Conservation (phyloP, 306 rosid genomes). For the Prinsepia uniflora region DNA sequence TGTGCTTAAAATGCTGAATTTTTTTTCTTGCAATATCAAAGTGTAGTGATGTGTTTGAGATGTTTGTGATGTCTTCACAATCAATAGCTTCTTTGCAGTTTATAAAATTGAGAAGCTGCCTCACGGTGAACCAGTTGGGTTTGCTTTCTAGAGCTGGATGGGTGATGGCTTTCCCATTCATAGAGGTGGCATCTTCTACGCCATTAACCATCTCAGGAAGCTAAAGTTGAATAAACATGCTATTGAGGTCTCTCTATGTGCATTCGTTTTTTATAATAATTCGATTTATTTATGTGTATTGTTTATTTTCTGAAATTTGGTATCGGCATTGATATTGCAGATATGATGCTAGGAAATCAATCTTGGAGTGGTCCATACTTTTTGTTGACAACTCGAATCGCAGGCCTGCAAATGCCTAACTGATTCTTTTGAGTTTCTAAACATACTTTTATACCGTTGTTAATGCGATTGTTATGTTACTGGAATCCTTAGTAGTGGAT, state of each 20-base stretch:
- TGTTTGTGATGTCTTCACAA: too few relatives aligned
- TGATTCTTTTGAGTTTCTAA: too few relatives aligned
- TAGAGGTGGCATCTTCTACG: conserved; percentile 66
- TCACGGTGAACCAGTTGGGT: conserved; percentile 50
- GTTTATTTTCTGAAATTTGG: not conserved
- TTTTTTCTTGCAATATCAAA: not conserved
- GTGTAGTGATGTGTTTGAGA: too few relatives aligned
- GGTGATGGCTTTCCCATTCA: conserved; percentile 80
- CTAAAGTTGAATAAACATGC: conserved; percentile 72
- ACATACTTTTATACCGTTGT: too few relatives aligned
- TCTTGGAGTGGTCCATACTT: too few relatives aligned
- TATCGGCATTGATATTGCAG: too few relatives aligned
- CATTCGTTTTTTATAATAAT: not conserved
- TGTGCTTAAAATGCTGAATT: not conserved
- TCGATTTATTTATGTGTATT: not conserved
- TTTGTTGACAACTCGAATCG: too few relatives aligned
- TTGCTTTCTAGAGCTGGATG: conserved; percentile 87
- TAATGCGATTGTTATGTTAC: too few relatives aligned
- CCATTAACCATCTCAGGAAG: conserved; percentile 87
- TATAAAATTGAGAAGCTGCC: conserved; percentile 70
- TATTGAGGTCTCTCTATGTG: conserved; percentile 56
- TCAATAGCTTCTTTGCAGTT: too few relatives aligned
- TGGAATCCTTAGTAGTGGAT: too few relatives aligned
- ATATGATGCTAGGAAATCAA: too few relatives aligned
- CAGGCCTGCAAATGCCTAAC: too few relatives aligned